Base-by-base conservation (phyloP, 345 rosid genomes). In the Raphanus sativus region DNA sequence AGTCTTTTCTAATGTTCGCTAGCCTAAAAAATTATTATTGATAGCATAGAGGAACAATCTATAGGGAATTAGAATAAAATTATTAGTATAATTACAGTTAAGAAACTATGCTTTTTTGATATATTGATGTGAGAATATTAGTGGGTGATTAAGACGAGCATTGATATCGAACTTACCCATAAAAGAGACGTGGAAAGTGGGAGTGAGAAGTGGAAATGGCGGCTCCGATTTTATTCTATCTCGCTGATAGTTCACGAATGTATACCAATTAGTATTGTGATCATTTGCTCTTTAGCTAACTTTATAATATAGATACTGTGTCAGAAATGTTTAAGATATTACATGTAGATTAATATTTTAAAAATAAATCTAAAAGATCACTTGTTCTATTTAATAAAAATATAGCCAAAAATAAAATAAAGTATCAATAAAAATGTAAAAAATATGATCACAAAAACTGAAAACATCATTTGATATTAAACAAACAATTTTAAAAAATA, bases 121-220 rank as follows among this genome's bases (percentile, higher is more conserved):
- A 26, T 16, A 59, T 69, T 76, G 58, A 70, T 38, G 75, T 54
- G 70, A 64, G 75, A 70, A 77, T 77, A 70, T 63, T 63, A 70
- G 38, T 70, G 80, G 70, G 66, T 77, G 75, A 77, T 77, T 70
- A 77, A 63, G 75, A 54, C 71, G 65, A 77, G 80, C 75, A 77
- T 52, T 70, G 70, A 64, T 45, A 25, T 69, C 64, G 80, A 76
- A 62, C 33, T 69, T 62, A 34, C 56, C n/a, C 56, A 5, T 58
- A 26, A 63, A 70, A 17, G 75, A 77, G 75, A 69, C 65, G 70
- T 76, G 75, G 64, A 76, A 77, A 64, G 65, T 63, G 48, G 65
- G 33, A 52, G 58, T 70, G 58, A 76, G 70, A 70, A 77, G 80
- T 77, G 71, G 75, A 70, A 77, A 70, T 70, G 80, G 80, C 80